phyloP scores from a whole-genome alignment of 2,329 filamentous ascomycete genomes.

The Tympanopsis confertula region DNA sequence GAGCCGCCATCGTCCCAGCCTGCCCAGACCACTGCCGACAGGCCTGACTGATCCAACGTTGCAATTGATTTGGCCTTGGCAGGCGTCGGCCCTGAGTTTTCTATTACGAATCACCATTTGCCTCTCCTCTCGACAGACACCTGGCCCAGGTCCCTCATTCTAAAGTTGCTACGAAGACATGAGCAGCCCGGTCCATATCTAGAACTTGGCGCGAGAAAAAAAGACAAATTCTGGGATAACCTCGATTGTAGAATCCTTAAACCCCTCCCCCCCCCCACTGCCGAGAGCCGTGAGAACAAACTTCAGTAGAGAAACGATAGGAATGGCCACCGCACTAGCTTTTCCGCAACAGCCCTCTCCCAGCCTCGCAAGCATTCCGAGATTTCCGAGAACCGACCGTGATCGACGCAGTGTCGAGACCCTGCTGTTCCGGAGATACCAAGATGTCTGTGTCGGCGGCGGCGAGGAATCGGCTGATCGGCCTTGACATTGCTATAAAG shows the following conservation, averaged over 20 bases:
- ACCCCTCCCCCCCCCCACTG: constrained; percentile 31
- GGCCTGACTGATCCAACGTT: background rate
- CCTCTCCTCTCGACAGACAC: background rate
- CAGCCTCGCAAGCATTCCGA: background rate
- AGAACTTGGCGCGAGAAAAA: constrained; percentile 11
- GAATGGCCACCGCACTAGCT: constrained; percentile 26
- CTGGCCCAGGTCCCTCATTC: background rate
- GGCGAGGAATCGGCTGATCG: too few species aligned
- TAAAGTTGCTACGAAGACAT: background rate
- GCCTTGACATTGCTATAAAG: too few species aligned
- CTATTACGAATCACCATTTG: background rate
- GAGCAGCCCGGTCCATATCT: background rate
- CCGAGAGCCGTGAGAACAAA: constrained; percentile 16
- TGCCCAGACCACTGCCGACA: too few species aligned
- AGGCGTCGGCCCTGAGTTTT: background rate
- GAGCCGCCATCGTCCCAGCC: too few species aligned
- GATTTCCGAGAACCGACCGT: background rate
- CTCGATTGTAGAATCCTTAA: constrained; percentile 36
- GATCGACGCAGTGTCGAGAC: background rate
- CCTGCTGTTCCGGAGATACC: background rate
- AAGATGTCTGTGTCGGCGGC: background rate
- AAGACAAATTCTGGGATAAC: constrained; percentile 46
- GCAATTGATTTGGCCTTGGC: background rate
- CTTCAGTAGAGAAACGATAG: constrained; percentile 36
- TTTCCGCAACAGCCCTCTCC: constrained; percentile 17